Base-by-base conservation (phyloP, 495 filamentous ascomycete species). In the Lasiosphaeria ovina region DNA sequence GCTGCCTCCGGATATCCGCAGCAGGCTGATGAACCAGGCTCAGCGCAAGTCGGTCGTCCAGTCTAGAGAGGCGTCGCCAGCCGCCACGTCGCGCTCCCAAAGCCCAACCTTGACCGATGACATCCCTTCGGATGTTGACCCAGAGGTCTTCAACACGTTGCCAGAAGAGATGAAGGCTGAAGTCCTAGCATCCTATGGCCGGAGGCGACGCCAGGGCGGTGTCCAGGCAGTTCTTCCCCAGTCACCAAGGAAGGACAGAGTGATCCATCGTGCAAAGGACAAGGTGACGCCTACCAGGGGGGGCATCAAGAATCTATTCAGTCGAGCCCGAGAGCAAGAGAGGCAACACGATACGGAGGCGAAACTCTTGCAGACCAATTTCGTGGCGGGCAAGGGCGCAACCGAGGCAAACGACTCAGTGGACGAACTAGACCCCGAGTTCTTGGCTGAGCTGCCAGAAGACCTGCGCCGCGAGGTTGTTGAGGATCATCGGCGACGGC, bases 141-240 rank as follows among this genome's bases (percentile, higher is more conserved):
- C 82, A 1, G 88, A 91, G 51, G 83, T 86, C 11, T 84, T 96
- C 57, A 81, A 86, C 36, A 89, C 89, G 1, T 78, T 97, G 6
- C 92, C 92, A 1, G 87, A 88, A 48, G 91, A 94, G 60, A 83
- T 97, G 63, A 87, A 91, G 59, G 84, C 87, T 17, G 92, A 97
- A 68, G 77, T 96, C 8, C 74, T 93, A 6, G 83, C 81, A 4
- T 87, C 86, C 54, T 94, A 96, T 69, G 68, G 72, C 14, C 69
- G 16, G n/a, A 40, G 47, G n/a, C 7, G 32, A n/a, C 51, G 55
- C 16, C 42, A 35, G 5, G 14, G 62, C 69, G 32, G 57, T 70
- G 60, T 51, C 33, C 84, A 79, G 64, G 73, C 69, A 32, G 55
- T 77, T 0, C 79, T 79, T 7, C 84, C 78, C 0, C 85, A 84